phyloP scores from a whole-genome alignment of 495 filamentous ascomycete species.

The Aspergillus sparsus region DNA sequence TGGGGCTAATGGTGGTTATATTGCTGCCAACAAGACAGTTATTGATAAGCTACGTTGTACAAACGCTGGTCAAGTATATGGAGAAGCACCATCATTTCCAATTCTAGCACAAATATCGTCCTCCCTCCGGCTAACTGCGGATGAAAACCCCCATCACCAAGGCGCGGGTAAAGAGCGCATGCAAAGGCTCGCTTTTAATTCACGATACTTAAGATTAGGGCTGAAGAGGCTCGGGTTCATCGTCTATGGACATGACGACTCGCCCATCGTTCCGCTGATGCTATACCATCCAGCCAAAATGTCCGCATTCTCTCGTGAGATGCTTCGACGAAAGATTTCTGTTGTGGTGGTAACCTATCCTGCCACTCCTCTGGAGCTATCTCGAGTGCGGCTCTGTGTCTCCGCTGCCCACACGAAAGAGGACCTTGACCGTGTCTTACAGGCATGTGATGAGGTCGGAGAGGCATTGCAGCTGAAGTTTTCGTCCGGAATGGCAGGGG shows the following conservation, averaged over 20 bases:
- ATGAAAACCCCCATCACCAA: constrained; percentile 62
- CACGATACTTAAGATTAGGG: constrained; percentile 84
- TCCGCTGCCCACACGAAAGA: constrained; percentile 91
- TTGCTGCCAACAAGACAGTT: constrained; percentile 77
- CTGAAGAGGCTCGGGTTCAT: constrained; percentile 89
- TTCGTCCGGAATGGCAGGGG: constrained; percentile 81
- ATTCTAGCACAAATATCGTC: constrained; percentile 79
- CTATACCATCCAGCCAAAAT: constrained; percentile 92
- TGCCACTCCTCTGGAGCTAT: constrained; percentile 83
- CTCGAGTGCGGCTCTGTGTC: constrained; percentile 82
- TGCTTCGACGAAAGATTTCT: constrained; percentile 90
- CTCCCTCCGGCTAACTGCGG: constrained; percentile 75
- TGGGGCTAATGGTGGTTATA: constrained; percentile 87
- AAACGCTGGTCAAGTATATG: constrained; percentile 76
- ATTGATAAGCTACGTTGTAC: constrained; percentile 77
- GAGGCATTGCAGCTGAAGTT: constrained; percentile 83
- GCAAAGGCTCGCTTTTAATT: constrained; percentile 89
- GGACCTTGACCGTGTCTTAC: constrained; percentile 78
- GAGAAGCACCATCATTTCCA: constrained; percentile 76
- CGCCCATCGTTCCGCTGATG: constrained; percentile 83
- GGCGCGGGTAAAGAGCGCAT: constrained; percentile 85
- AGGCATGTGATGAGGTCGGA: constrained; percentile 81
- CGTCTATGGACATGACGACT: constrained; percentile 87
- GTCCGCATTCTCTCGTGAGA: constrained; percentile 88
- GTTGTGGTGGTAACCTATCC: constrained; percentile 92